These are phyloP conservation scores for Xylariaceae sp. DNA, from an alignment of 2,329 filamentous ascomycete species.

Conservation along the genomic window DNA sequence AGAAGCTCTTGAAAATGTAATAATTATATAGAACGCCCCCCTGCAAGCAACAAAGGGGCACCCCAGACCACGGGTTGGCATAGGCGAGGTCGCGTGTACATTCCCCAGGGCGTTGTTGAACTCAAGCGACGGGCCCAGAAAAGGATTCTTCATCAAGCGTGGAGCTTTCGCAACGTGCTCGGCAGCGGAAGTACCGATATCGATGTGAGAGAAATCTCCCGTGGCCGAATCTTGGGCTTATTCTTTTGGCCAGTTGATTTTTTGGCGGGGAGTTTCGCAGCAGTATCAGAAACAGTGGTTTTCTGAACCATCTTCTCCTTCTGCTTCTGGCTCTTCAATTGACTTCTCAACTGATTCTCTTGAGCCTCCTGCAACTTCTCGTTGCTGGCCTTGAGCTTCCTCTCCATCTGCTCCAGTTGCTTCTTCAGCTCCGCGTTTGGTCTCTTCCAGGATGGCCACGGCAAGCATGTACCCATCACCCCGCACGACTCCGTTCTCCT, in stretches of 20 bases:
- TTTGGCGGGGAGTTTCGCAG: conserved; percentile 29
- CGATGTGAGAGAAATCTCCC: conserved; percentile 42
- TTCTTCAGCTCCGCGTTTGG: conserved; percentile 63
- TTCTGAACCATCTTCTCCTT: conserved; percentile 13
- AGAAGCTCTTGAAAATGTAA: too few relatives aligned
- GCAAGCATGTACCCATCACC: conserved; percentile 48
- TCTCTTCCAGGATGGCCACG: conserved; percentile 54
- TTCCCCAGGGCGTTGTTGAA: too few relatives aligned
- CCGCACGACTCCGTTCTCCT: conserved; percentile 42
- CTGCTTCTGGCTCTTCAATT: too few relatives aligned
- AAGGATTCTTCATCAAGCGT: conserved; percentile 47
- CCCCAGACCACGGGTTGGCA: too few relatives aligned
- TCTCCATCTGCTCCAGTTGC: conserved; percentile 66
- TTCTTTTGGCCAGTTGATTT: conserved; percentile 40
- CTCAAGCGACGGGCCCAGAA: too few relatives aligned
- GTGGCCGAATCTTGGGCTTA: conserved; percentile 41
- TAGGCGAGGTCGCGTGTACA: too few relatives aligned
- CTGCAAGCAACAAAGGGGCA: too few relatives aligned
- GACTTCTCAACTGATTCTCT: conserved; percentile 1
- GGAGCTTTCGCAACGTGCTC: conserved; percentile 33
- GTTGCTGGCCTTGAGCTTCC: conserved; percentile 63
- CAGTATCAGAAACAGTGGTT: conserved; percentile 27
- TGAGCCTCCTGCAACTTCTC: conserved; percentile 39
- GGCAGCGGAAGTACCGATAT: conserved; percentile 41
- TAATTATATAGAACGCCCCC: too few relatives aligned